Evolutionary conservation across 2,329 filamentous ascomycete genomes (phyloP), one percentile per base, ranked within the genome.

Genomic region (Cercospora berteroae): DNA sequence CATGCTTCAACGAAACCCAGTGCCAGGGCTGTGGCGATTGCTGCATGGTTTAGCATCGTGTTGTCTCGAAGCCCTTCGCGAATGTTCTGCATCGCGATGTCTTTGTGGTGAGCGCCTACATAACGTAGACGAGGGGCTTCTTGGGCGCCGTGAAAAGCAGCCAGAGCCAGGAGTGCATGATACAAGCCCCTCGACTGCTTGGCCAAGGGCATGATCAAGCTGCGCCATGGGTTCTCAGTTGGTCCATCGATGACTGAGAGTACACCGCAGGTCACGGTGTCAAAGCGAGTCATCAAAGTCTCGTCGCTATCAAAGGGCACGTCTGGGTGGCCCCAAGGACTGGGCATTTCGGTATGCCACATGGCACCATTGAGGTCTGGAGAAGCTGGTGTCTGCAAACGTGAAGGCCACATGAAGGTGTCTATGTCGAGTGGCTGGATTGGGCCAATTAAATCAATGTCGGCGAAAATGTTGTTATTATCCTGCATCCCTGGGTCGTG

Each of bases 211-310:
- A 88, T 90, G n/a, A 92, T 82, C 56, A 90, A 80, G 5, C 85
- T 90, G 29, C 88, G 84, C 89, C 89, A 92, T 2, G 89, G 89
- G 74, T 91, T 92, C 72, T 91, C 89, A 1, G 83, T 86, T 6
- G 84, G 83, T 0, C 89, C 89, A 76, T 91, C 88, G 74, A 90
- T 91, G 61, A 91, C 83, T 0, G 89, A 91, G 20, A 91, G 80
- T 59, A 92, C 89, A 3, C 88, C 88, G 74, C 89, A 91, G 0
- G 89, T 91, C 65, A 88, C 81, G 70, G 83, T 84, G 73, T 90
- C 87, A 73, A 89, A 91, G 27, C 87, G 84, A 60, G 86, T 76
- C 60, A 87, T 84, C 23, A 91, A 79, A 81, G 87, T 86, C 70
- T 90, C 89, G 9, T 85, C 83, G 64, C 86, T 77, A 59, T 76